Conservation (phyloP, 2,329 filamentous ascomycete genomes). For the Amauroascus niger region DNA sequence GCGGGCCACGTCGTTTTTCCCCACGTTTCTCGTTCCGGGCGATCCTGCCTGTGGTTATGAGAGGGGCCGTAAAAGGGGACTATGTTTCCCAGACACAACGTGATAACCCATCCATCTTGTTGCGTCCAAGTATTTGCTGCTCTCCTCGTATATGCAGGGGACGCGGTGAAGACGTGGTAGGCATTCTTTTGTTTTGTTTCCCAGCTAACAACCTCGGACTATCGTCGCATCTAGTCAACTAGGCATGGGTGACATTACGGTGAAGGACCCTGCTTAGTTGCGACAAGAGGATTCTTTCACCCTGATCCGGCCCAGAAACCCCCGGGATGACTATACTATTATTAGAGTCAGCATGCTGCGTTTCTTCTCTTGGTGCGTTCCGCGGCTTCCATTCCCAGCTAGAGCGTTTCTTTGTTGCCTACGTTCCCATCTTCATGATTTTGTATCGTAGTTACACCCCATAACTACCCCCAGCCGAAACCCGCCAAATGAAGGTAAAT, state of each 20-base stretch:
- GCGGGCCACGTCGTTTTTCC: not conserved
- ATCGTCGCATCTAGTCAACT: not conserved
- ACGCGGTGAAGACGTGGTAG: not conserved
- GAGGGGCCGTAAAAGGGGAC: not conserved
- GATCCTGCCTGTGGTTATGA: not conserved
- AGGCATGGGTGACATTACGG: not conserved
- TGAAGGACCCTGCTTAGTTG: not conserved
- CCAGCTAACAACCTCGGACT: not conserved
- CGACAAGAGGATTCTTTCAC: not conserved
- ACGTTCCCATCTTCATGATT: not conserved
- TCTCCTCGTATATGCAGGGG: conserved; percentile 5
- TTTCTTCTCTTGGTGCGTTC: not conserved
- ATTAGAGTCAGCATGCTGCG: not conserved
- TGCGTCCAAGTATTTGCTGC: not conserved
- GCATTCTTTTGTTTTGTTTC: not conserved
- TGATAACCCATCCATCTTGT: not conserved
- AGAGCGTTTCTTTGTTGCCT: not conserved
- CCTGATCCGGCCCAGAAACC: not conserved
- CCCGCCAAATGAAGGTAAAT: not conserved
- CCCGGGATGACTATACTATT: no score
- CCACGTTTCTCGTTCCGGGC: conserved; percentile 9
- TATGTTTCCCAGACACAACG: not conserved
- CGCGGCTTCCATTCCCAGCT: not conserved
- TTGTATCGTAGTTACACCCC: not conserved
- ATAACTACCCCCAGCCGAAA: not conserved